These are phyloP conservation scores for Rosa rugosa DNA, from an alignment of 306 rosid species.

Conservation along the genomic window DNA sequence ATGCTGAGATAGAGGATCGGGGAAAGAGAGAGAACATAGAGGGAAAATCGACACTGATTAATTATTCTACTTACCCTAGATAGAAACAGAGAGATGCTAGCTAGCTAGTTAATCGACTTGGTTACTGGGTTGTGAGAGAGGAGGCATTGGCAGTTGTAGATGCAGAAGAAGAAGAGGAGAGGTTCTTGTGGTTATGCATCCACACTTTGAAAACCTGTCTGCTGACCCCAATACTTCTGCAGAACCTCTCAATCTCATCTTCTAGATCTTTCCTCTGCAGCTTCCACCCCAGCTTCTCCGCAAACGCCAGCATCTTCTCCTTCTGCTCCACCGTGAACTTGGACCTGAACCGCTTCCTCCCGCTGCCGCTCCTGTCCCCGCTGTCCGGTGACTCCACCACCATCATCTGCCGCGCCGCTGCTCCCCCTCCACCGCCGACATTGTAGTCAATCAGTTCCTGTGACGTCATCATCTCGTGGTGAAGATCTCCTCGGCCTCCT, in stretches of 20 bases:
- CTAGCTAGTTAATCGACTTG: neutral
- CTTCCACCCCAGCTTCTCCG: conserved; percentile 86
- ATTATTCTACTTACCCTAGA: conserved; percentile 5
- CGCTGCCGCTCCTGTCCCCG: conserved; percentile 17
- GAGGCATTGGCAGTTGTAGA: conserved; percentile 55
- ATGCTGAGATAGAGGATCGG: neutral
- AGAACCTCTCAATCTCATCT: conserved; percentile 73
- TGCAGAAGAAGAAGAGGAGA: conserved; percentile 46
- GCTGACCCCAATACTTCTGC: conserved; percentile 60
- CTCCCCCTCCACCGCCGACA: conserved; percentile 10
- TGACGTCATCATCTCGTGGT: conserved; percentile 9
- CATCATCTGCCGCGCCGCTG: neutral
- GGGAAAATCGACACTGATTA: neutral
- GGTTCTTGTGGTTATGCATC: conserved; percentile 88
- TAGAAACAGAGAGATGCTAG: neutral
- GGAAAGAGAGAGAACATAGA: neutral
- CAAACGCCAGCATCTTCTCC: conserved; percentile 84
- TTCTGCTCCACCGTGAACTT: conserved; percentile 80
- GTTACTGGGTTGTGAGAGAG: conserved; percentile 59
- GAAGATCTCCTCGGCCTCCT: conserved; percentile 24
- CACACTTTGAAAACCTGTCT: conserved; percentile 84
- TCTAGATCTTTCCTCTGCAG: conserved; percentile 70
- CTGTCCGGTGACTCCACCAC: conserved; percentile 25
- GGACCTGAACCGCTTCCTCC: conserved; percentile 67
- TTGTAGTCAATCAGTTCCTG: conserved; percentile 19